Evolutionary conservation across 345 rosid genomes (phyloP).

Genomic region (Aegle marmelos): DNA sequence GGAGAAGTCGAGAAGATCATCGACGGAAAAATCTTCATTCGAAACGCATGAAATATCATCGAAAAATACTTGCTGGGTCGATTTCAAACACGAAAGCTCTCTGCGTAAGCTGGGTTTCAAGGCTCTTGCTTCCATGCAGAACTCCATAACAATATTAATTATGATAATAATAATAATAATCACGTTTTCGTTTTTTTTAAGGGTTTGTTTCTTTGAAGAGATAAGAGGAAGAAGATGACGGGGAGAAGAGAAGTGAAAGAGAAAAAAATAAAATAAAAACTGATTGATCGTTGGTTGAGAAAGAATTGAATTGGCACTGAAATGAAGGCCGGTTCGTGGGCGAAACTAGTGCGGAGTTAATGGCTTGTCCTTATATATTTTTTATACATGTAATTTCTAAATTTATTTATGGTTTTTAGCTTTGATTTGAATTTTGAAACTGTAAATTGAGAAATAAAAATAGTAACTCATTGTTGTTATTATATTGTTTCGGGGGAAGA

Average conservation of each 20-base stretch:
- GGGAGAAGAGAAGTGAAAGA: background rate
- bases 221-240: background rate
- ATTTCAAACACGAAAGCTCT: constrained; percentile 28
- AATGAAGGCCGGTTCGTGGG: constrained; percentile 40
- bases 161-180: too few relatives aligned
- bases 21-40: constrained; percentile 65
- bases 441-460: background rate
- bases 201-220: background rate
- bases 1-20: constrained; percentile 67
- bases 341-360: constrained; percentile 44
- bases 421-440: background rate
- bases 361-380: constrained; percentile 27
- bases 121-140: constrained; percentile 56
- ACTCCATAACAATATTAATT: constrained; percentile 26
- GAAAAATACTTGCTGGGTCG: constrained; percentile 26
- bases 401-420: background rate
- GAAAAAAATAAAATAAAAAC: background rate
- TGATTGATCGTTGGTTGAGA: background rate
- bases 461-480: too few relatives aligned
- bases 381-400: background rate
- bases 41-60: constrained; percentile 34
- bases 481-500: too few relatives aligned
- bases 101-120: constrained; percentile 52
- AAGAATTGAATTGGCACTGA: constrained; percentile 26
- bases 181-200: background rate